A percentile compares a stretch with the other conserved stretches of the same genome.
These are phyloP conservation scores for Aspergillus fijiensis DNA, from an alignment of 2,329 filamentous ascomycete species.

Conservation along the genomic window DNA sequence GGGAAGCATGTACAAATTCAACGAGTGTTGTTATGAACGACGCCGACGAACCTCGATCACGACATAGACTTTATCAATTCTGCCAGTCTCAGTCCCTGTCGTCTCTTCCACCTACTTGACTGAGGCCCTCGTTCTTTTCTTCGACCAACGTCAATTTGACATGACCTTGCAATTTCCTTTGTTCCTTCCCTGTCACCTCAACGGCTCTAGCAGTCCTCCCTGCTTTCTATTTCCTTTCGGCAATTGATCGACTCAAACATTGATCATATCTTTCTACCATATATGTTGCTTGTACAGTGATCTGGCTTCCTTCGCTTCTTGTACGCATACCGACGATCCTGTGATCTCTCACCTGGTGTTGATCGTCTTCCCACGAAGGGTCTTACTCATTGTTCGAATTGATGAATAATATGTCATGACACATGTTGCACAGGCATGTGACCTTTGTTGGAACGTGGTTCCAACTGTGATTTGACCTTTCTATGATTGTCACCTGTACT, in stretches of 20 bases:
- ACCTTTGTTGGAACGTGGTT: conserved; percentile 7
- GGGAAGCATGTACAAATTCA: not conserved
- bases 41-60: not conserved
- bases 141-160: conserved; percentile 1
- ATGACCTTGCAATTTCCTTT: conserved; percentile 14
- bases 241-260: not conserved
- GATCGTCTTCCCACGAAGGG: not conserved
- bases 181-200: conserved; percentile 5
- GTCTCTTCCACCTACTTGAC: not conserved
- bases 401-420: conserved; percentile 21
- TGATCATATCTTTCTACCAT: conserved; percentile 13
- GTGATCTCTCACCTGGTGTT: conserved; percentile 7
- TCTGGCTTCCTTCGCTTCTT: conserved; percentile 9
- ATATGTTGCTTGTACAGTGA: conserved; percentile 16
- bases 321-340: conserved; percentile 13
- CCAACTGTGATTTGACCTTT: conserved; percentile 7
- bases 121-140: not conserved
- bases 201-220: conserved; percentile 8
- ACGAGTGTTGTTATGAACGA: not conserved
- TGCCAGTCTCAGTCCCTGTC: not conserved
- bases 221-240: not conserved
- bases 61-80: not conserved
- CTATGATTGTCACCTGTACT: conserved; percentile 10
- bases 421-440: conserved; percentile 16
- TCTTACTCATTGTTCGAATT: conserved; percentile 17